Evolutionary conservation across 2,329 filamentous ascomycete genomes (phyloP).

Genomic region (Furcasterigmium sp.): DNA sequence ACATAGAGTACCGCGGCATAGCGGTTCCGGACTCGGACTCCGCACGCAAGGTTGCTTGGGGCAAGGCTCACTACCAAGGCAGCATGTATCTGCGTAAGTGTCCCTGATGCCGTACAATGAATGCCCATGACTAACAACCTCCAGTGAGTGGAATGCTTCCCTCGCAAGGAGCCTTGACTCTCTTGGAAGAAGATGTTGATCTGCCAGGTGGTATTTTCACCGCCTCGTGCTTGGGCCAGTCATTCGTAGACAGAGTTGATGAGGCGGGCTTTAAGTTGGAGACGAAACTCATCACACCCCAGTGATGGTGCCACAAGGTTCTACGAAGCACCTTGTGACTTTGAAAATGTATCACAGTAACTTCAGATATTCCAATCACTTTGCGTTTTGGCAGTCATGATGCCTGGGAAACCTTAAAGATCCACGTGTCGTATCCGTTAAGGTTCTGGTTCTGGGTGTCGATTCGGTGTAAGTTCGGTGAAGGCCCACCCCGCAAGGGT

Average conservation of each 20-base stretch:
- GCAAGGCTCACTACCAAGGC: slow-evolving; percentile 51
- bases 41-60: slow-evolving; percentile 44
- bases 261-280: slow-evolving; percentile 60
- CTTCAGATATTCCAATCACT: too few species aligned
- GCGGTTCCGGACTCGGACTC: slow-evolving; percentile 54
- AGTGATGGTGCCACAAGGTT: too few species aligned
- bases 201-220: slow-evolving; percentile 66
- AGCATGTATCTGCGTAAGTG: slow-evolving; percentile 60
- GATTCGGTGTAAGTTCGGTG: too few species aligned
- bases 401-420: too few species aligned
- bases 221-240: slow-evolving; percentile 64
- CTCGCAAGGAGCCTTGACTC: slow-evolving; percentile 57
- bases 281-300: slow-evolving; percentile 30
- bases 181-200: slow-evolving; percentile 57
- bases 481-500: too few species aligned
- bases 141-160: slow-evolving; percentile 61
- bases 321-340: too few species aligned
- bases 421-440: too few species aligned
- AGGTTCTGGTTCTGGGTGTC: too few species aligned
- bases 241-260: slow-evolving; percentile 58
- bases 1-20: slow-evolving; percentile 58
- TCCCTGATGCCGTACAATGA: neutral
- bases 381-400: too few species aligned
- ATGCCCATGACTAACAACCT: slow-evolving; percentile 1
- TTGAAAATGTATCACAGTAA: too few species aligned